Percentiles rank a stretch among this genome's conserved stretches.
These are phyloP conservation scores for Mayamaea pseudoterrestris DNA, from an alignment of 108 stramenopile genomes.

Conservation along the genomic window DNA sequence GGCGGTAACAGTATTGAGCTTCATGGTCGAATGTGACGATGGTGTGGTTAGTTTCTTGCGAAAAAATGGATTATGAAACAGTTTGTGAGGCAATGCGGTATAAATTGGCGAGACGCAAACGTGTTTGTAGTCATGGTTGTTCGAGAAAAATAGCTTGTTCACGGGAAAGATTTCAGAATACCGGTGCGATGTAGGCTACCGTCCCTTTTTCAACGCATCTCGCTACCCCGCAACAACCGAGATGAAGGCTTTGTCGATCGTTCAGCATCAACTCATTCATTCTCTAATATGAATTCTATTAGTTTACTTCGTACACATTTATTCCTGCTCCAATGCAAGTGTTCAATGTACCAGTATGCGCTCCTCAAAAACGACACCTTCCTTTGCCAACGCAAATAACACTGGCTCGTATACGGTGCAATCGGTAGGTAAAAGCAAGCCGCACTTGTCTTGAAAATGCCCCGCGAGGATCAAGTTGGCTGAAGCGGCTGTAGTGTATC, in stretches of 20 bases:
- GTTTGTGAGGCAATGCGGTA: neutral
- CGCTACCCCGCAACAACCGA: too few relatives aligned
- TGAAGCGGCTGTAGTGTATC: slow-evolving; percentile 51
- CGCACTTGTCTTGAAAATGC: slow-evolving; percentile 6
- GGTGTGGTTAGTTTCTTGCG: neutral
- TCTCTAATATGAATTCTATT: neutral
- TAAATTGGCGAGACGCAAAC: neutral
- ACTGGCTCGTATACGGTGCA: slow-evolving; percentile 18
- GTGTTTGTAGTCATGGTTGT: too few relatives aligned
- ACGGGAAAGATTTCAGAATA: too few relatives aligned
- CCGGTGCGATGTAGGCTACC: too few relatives aligned
- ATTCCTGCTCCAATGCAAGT: too few relatives aligned
- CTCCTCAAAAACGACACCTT: slow-evolving; percentile 30
- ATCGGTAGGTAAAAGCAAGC: slow-evolving; percentile 17
- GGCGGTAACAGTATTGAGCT: too few relatives aligned
- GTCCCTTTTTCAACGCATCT: too few relatives aligned
- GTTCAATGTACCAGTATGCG: too few relatives aligned
- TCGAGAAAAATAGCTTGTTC: too few relatives aligned
- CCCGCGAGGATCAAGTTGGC: slow-evolving; percentile 44
- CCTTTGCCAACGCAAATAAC: slow-evolving; percentile 10
- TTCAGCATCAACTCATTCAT: neutral
- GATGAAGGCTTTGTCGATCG: too few relatives aligned
- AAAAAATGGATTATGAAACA: neutral
- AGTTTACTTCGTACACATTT: too few relatives aligned
- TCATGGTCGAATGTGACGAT: neutral